Evolutionary conservation across 2,329 filamentous ascomycete genomes (phyloP), one percentile per base, ranked within the genome.

Genomic region (Cladosporium sp.): DNA sequence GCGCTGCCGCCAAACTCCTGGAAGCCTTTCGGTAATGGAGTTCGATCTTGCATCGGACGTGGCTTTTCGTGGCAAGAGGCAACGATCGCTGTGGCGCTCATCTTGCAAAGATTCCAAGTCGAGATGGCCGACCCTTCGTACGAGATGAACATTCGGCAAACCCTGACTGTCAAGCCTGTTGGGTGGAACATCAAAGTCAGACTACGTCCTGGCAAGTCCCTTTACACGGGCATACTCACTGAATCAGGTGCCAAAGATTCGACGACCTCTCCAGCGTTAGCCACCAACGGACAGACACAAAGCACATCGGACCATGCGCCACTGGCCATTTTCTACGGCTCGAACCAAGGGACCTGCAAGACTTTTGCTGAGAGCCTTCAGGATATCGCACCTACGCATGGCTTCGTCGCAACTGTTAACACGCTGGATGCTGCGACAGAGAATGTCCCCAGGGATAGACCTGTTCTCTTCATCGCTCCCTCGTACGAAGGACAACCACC

Each of bases 251-350:
- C 3, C 12, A 18, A 16, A 19, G 25, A 2, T 2, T 32, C 32
- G 7, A 29, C 19, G 38, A n/a, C 2, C 38, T 15, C 11, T 16
- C n/a, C 32, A 16, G 32, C 30, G 11, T 69, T 43, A 68, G 69
- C 6, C 68, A 64, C 3, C 70, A 4, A 19, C 4, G n/a, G 16
- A 18, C 9, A 29, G 13, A 2, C 29, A 6, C 38, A 16, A 27
- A 19, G 7, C 9, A n/a, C n/a, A 8, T 13, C 20, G 9, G 38
- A 4, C 1, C 35, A 38, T 12, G 2, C 40, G 18, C 72, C 74
- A 1, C 70, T 91, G 56, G 77, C 77, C 13, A 77, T 91, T 15
- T 78, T 83, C 41, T 90, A 86, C 60, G 86, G 86, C 2, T 85
- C 83, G n/a, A 88, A 72, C 51, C 67, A 65, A 12, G 67, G 70